Percentiles rank a stretch among this genome's conserved stretches.
These are phyloP conservation scores for Aspergillus fumigatus DNA, from an alignment of 2,329 filamentous ascomycete species.

Conservation along the genomic window DNA sequence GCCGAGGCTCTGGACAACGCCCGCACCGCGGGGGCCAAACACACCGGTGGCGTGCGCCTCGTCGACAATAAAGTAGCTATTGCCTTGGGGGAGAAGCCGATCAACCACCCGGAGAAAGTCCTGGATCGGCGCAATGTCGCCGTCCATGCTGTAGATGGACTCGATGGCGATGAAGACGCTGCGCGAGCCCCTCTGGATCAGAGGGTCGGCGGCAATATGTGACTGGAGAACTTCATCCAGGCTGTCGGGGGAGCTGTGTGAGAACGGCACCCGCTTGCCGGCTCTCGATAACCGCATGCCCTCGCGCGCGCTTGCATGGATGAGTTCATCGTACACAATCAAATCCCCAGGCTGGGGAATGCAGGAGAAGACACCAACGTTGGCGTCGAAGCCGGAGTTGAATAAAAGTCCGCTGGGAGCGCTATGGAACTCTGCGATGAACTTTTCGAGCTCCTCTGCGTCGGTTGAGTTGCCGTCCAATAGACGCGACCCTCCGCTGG, in stretches of 20 bases:
- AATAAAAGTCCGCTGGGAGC: slow-evolving; percentile 56
- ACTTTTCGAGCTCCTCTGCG: slow-evolving; percentile 54
- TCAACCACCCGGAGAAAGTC: slow-evolving; percentile 58
- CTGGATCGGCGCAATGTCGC: slow-evolving; percentile 62
- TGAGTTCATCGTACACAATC: slow-evolving; percentile 68
- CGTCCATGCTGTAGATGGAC: slow-evolving; percentile 78
- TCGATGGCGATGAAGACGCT: slow-evolving; percentile 68
- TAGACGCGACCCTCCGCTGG: slow-evolving; percentile 58
- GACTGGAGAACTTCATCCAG: slow-evolving; percentile 35
- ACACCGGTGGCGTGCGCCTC: slow-evolving; percentile 54
- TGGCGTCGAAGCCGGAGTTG: slow-evolving; percentile 64
- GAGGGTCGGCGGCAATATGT: slow-evolving; percentile 27
- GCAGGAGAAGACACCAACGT: slow-evolving; percentile 58
- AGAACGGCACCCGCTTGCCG: slow-evolving; percentile 39
- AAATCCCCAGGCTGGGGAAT: slow-evolving; percentile 58
- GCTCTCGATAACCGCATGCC: slow-evolving; percentile 66
- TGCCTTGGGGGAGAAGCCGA: slow-evolving; percentile 50
- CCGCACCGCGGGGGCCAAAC: slow-evolving; percentile 46
- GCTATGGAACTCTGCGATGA: slow-evolving; percentile 57
- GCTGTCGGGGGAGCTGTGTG: slow-evolving; percentile 43
- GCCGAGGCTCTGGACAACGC: slow-evolving; percentile 48
- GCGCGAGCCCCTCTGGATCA: slow-evolving; percentile 33
- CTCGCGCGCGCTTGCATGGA: slow-evolving; percentile 75
- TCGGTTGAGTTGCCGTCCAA: slow-evolving; percentile 62
- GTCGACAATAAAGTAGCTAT: slow-evolving; percentile 54